Evolutionary conservation across 768 basidiomycete species (phyloP), one percentile per base, ranked within the genome.

Genomic region (Russula abietina): DNA sequence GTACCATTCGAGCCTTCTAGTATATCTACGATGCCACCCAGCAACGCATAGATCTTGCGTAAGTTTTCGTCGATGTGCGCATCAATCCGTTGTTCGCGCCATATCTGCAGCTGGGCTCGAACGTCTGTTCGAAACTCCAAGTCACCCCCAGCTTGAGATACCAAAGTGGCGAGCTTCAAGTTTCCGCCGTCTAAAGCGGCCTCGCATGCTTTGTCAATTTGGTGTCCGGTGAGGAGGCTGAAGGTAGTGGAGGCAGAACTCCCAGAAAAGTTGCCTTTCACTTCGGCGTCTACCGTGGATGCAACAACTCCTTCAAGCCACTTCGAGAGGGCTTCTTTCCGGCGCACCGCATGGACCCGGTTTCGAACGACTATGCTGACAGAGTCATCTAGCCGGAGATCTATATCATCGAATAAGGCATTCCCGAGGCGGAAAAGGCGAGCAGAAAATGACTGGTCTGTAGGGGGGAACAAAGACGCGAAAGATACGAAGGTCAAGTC

Each of bases 81-180:
- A 69, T 92, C 88, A 63, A 86, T 82, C 32, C 83, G 80, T 67
- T 96, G 84, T 55, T 87, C 81, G 59, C 83, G 80, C 97, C 97
- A 99, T 41, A 91, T 82, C 19, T 82, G 79, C 10, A 98, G 73
- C 69, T 99, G 97, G 3, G 83, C 75, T 61, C 74, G 75, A 46
- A 98, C 73, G 70, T 95, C 91, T 51, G 78, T 82, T 57, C 84
- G 80, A 74, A 91, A 94, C 32, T 81, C 79, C 24, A 79, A 77
- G 69, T 93, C 89, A 1, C 93, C 91, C 0, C 87, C 87, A 17
- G 86, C 88, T 73, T 98, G 94, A 8, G 93, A 83, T 59, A 98
- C 79, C 28, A 99, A 80, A 8, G 92, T 93, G 2, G 97, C 89
- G 10, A 99, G 83, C 67, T 91, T 90, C 67, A 91, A 74, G 68